Base-by-base conservation (phyloP, 352 stramenopile species). In the Pythium volutum region DNA sequence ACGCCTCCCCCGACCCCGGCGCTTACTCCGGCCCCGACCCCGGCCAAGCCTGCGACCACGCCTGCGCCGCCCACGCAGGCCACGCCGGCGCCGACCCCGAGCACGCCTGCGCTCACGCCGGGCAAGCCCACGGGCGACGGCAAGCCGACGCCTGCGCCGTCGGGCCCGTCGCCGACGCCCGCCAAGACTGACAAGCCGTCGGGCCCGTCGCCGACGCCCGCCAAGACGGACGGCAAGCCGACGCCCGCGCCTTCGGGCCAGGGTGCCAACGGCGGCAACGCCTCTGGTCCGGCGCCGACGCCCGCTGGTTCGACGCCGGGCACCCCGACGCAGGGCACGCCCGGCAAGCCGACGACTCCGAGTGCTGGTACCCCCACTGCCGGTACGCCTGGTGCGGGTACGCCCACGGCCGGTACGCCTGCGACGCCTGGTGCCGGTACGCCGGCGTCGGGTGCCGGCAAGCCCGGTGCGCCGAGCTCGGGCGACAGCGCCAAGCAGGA, bases 401-500 rank as follows among this genome's bases (percentile, higher is more conserved):
- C n/a, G n/a, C n/a, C n/a, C n/a, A n/a, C n/a, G n/a, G n/a, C n/a
- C n/a, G n/a, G n/a, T n/a, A n/a, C n/a, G n/a, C 36, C 56, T 11
- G 15, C n/a, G 43, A 33, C 27, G 52, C 34, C 52, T 4, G 39
- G 41, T 16, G 16, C 26, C 0, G 25, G 29, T 18, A 26, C 41
- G 14, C 36, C 36, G 16, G 14, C 36, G 8, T 36, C 31, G 5
- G 31, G 31, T 43, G 36, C 36, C 18, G 36, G 36, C 11, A 16
- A 12, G 4, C 36, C 33, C 7, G 12, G 7, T 12, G 12, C 36
- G 36, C 42, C 42, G 20, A 48, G 15, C 5, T 16, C 42, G 1
- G 48, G 42, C n/a, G 58, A 48, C 55, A 70, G 53, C 48, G 46
- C 50, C 18, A 62, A 69, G 59, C 63, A 74, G 49, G 36, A 70